Base-by-base conservation (phyloP, 2,329 filamentous ascomycete genomes). In the Fusarium sp. region DNA sequence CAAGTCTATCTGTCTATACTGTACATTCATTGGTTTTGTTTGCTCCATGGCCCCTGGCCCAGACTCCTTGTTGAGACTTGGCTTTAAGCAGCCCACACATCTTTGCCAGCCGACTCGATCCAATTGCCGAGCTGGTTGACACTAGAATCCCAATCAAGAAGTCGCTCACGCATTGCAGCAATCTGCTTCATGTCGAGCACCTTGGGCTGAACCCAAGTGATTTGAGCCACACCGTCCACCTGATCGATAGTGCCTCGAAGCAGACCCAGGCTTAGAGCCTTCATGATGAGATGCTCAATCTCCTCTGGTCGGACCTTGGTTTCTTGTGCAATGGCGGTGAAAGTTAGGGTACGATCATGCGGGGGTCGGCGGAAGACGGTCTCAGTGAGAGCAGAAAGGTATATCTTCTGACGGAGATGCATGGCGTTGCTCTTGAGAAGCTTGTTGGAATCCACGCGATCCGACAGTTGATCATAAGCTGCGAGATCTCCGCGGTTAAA, bases 121-220 rank as follows among this genome's bases (percentile, higher is more conserved):
- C 94, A 98, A 82, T 97, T 96, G 67, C 95, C 95, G 58, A 99
- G 85, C 80, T 96, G 91, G 79, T 98, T 97, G 68, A 99, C 95
- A 77, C 94, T 97, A 50, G 91, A 90, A 78, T 97, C 94, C 96
- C 96, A 99, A 75, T 99, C 95, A 77, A 91, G 90, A 76, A 99
- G 82, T 73, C 96, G 86, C 76, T 88, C 85, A 75, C 93, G 88
- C 95, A 99, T 97, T 75, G 90, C 92, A 75, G 92, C 92, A 73
- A 99, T 97, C 84, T 98, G 96, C 80, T 89, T 90, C 89, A 94
- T 93, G 79, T 98, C 96, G 71, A 99, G 82, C 32, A 99, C 94
- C 87, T 98, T 98, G 22, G 96, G 96, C 83, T 99, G 96, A 61
- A 99, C 96, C 96, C 96, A 99, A 75, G 95, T 95, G 81, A 99